These are phyloP conservation scores for Phytophthora hibernalis DNA, from an alignment of 352 stramenopile species.

Conservation along the genomic window DNA sequence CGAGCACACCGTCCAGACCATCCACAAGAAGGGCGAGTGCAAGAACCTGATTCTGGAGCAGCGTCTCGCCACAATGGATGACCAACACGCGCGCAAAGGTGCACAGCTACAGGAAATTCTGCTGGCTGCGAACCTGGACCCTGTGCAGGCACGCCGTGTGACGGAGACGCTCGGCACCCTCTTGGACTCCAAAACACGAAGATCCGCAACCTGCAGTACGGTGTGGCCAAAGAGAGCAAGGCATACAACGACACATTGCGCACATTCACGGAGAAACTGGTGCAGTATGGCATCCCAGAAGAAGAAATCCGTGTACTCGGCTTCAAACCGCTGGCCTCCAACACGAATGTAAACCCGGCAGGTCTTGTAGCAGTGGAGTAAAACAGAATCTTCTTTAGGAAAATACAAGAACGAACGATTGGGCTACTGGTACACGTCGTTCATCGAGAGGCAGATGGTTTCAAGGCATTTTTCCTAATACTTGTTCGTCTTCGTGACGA, in stretches of 20 bases:
- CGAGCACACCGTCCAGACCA: conserved; percentile 87
- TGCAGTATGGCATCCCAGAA: conserved; percentile 71
- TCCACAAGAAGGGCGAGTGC: conserved; percentile 93
- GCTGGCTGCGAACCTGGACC: conserved; percentile 77
- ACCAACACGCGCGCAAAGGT: conserved; percentile 81
- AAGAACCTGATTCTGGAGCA: conserved; percentile 92
- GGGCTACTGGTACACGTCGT: conserved; percentile 19
- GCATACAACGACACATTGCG: conserved; percentile 80
- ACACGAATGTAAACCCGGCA: conserved; percentile 69
- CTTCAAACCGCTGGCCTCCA: conserved; percentile 64
- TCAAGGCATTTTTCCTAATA: conserved; percentile 58
- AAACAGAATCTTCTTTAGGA: conserved; percentile 14
- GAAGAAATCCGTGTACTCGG: conserved; percentile 74
- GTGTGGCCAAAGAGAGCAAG: conserved; percentile 77
- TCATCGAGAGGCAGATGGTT: conserved; percentile 11
- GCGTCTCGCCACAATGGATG: conserved; percentile 72
- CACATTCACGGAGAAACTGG: conserved; percentile 75
- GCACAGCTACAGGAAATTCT: conserved; percentile 75
- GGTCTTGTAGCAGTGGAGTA: conserved; percentile 76
- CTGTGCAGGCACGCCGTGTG: conserved; percentile 69
- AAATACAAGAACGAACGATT: conserved; percentile 18
- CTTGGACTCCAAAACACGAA: conserved; percentile 67
- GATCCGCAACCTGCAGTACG: conserved; percentile 71
- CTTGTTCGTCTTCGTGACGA: conserved; percentile 96
- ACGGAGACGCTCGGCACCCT: conserved; percentile 71